These are phyloP conservation scores for Phytophthora cryptogea DNA, from an alignment of 352 stramenopile genomes.

Conservation along the genomic window DNA sequence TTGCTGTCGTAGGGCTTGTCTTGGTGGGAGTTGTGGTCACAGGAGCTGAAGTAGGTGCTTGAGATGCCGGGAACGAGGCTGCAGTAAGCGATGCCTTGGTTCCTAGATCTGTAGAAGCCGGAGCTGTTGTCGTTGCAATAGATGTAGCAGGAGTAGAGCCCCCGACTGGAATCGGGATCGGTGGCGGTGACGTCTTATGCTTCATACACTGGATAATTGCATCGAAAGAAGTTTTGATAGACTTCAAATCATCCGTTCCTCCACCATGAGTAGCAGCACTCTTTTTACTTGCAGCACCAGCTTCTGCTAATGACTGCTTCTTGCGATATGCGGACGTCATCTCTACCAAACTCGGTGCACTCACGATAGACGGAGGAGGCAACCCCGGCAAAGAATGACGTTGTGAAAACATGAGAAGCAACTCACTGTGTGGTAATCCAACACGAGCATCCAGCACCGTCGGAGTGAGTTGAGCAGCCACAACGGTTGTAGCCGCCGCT, in stretches of 20 bases:
- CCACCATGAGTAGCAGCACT: conserved; percentile 2
- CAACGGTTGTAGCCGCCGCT: conserved; percentile 35
- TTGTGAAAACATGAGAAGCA: conserved; percentile 57
- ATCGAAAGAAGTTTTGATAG: conserved; percentile 80
- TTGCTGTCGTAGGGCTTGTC: conserved; percentile 18
- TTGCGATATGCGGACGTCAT: conserved; percentile 61
- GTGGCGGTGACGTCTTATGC: conserved; percentile 69
- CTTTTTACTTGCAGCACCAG: conserved; percentile 21
- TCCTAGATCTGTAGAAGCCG: conserved; percentile 28
- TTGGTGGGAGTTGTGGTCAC: conserved; percentile 25
- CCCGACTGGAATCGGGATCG: conserved; percentile 63
- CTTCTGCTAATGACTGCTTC: conserved; percentile 23
- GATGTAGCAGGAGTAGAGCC: conserved; percentile 3
- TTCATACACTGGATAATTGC: conserved; percentile 90
- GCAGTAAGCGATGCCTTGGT: conserved; percentile 41
- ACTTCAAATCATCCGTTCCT: conserved; percentile 73
- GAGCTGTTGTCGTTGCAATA: conserved; percentile 6
- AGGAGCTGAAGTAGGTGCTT: conserved; percentile 5
- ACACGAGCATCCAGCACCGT: conserved; percentile 64
- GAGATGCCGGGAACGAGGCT: conserved; percentile 24
- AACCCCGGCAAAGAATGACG: conserved; percentile 63
- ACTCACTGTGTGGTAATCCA: conserved; percentile 54
- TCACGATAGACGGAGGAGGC: conserved; percentile 65
- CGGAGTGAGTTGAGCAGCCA: conserved; percentile 44
- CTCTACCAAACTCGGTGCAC: conserved; percentile 52